phyloP scores from a whole-genome alignment of 371 early-diverging fungal genomes.

The Cokeromyces recurvatus region DNA sequence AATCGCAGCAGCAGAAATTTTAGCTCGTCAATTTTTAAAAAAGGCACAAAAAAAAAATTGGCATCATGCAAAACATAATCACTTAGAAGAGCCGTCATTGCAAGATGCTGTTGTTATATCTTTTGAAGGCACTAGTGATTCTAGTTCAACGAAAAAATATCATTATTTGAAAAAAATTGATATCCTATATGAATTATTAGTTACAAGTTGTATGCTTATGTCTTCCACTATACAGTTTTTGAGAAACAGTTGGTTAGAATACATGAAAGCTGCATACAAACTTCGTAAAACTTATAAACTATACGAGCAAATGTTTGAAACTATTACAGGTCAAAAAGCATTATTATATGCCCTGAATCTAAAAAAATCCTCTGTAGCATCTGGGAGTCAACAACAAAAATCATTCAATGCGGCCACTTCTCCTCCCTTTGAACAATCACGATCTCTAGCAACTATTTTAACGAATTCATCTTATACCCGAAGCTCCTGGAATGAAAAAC shows the following conservation, averaged over 20 bases:
- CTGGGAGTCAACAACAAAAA: slow-evolving; percentile 3
- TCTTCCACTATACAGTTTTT: slow-evolving; percentile 43
- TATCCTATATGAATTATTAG: slow-evolving; percentile 36
- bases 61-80: no score
- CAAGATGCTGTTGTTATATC: neutral
- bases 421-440: no score
- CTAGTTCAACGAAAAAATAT: neutral
- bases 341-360: slow-evolving; percentile 30
- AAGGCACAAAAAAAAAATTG: slow-evolving; percentile 22
- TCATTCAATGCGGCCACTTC: neutral
- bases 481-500: slow-evolving; percentile 22
- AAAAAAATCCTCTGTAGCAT: slow-evolving; percentile 1
- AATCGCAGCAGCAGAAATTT: slow-evolving; percentile 32
- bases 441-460: slow-evolving; percentile 1
- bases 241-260: slow-evolving; percentile 43
- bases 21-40: slow-evolving; percentile 31
- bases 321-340: slow-evolving; percentile 35
- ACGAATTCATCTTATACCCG: slow-evolving; percentile 4
- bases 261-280: slow-evolving; percentile 46
- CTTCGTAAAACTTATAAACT: slow-evolving; percentile 43
- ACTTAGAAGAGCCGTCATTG: neutral
- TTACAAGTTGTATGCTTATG: slow-evolving; percentile 45
- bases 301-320: slow-evolving; percentile 46
- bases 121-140: slow-evolving; percentile 1
- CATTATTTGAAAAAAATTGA: slow-evolving; percentile 7